These are phyloP conservation scores for Salvia rosmarinus DNA, from an alignment of 257 asterid species.

Conservation along the genomic window DNA sequence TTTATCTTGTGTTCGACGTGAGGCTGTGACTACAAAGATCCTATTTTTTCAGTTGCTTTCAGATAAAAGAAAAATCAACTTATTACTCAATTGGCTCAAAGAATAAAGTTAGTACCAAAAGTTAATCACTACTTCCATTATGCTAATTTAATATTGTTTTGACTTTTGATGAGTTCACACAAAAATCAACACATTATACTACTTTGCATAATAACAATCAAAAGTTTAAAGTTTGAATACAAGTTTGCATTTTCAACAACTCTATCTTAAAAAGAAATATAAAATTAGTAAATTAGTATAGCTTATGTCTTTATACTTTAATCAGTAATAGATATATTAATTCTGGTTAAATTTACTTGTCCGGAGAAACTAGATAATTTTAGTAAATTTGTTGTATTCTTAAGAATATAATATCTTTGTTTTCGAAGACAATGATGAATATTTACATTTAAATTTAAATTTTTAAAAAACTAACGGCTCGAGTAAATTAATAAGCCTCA, in stretches of 20 bases:
- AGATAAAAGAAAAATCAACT: slow-evolving; percentile 25
- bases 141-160: neutral
- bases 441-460: too few relatives aligned
- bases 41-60: slow-evolving; percentile 22
- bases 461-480: too few relatives aligned
- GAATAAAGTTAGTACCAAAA: neutral
- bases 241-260: neutral
- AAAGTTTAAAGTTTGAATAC: neutral
- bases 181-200: neutral
- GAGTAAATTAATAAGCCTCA: too few relatives aligned
- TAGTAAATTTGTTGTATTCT: too few relatives aligned
- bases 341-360: neutral
- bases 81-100: slow-evolving; percentile 22
- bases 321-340: too few relatives aligned
- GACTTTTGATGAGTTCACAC: slow-evolving; percentile 15
- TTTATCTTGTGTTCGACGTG: neutral
- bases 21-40: neutral
- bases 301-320: too few relatives aligned
- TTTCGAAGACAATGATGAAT: too few relatives aligned
- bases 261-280: neutral
- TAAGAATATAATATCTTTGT: too few relatives aligned
- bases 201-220: neutral
- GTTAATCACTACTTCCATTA: neutral
- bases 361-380: neutral
- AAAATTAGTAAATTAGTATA: too few relatives aligned